Evolutionary conservation across 1,284 basidiomycete genomes (phyloP).

Genomic region (Athelia psychrophila): DNA sequence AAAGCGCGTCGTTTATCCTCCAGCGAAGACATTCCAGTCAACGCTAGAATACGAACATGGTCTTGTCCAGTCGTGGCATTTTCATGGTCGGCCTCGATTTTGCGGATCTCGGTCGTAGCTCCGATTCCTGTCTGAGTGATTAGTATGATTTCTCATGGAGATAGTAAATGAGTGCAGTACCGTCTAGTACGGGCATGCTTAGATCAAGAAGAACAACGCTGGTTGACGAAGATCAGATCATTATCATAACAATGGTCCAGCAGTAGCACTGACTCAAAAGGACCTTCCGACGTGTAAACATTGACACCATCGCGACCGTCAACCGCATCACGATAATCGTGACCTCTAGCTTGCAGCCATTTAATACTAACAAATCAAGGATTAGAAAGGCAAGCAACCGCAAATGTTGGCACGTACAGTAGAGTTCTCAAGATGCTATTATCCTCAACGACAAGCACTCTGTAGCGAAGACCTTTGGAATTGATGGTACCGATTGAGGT

Average conservation of each 20-base stretch:
- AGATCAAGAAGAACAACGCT: conserved; percentile 88
- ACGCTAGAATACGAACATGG: conserved; percentile 64
- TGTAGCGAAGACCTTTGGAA: conserved; percentile 37
- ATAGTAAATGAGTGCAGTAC: conserved; percentile 30
- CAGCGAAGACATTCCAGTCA: conserved; percentile 90
- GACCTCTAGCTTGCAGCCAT: conserved; percentile 81
- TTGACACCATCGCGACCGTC: conserved; percentile 85
- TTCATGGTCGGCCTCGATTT: conserved; percentile 62
- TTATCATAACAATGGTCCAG: conserved; percentile 2
- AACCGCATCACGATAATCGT: conserved; percentile 75
- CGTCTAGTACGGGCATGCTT: conserved; percentile 92
- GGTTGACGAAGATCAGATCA: conserved; percentile 9
- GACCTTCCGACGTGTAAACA: conserved; percentile 64
- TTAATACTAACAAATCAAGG: conserved; percentile 72
- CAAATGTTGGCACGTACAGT: conserved; percentile 48
- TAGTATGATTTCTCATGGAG: not conserved
- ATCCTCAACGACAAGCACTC: conserved; percentile 82
- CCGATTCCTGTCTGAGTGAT: conserved; percentile 54
- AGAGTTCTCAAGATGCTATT: conserved; percentile 74
- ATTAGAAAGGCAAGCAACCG: no score
- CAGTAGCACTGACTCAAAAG: conserved; percentile 65
- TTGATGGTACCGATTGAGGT: conserved; percentile 52
- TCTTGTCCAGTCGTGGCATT: conserved; percentile 14
- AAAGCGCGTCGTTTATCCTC: conserved; percentile 93
- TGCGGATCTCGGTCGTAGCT: conserved; percentile 82